phyloP scores from a whole-genome alignment of 768 basidiomycete species.

The Lactarius trivialis region DNA sequence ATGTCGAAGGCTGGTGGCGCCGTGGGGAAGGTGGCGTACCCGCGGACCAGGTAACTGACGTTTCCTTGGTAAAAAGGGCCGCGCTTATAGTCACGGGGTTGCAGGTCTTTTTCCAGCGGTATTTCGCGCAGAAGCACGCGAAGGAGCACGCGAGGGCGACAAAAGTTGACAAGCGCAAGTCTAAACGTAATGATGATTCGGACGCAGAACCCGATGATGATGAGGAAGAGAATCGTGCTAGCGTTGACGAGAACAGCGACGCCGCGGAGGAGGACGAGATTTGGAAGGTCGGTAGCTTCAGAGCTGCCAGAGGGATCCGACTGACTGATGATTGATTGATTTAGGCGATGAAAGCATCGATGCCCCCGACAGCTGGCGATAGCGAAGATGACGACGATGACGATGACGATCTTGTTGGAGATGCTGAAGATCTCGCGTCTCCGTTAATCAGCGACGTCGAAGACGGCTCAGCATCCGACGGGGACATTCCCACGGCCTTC shows the following conservation, averaged over 20 bases:
- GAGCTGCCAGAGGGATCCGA: neutral
- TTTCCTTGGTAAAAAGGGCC: constrained; percentile 7
- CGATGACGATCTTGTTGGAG: constrained; percentile 24
- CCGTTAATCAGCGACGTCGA: constrained; percentile 29
- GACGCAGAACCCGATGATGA: constrained; percentile 33
- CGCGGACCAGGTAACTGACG: constrained; percentile 80
- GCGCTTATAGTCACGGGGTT: neutral
- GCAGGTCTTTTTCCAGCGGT: constrained; percentile 88
- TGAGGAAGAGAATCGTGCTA: constrained; percentile 23
- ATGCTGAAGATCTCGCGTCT: constrained; percentile 20
- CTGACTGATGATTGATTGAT: constrained; percentile 10
- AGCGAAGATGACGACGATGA: constrained; percentile 30
- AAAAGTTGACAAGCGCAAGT: constrained; percentile 43
- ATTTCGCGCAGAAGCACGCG: constrained; percentile 68
- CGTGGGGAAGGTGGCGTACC: constrained; percentile 66
- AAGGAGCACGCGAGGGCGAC: constrained; percentile 43
- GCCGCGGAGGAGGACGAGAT: constrained; percentile 58
- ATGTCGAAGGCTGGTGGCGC: constrained; percentile 70
- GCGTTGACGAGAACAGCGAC: constrained; percentile 42
- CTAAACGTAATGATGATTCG: constrained; percentile 31
- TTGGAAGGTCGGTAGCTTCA: constrained; percentile 65
- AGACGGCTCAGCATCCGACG: constrained; percentile 28
- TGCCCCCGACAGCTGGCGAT: constrained; percentile 59
- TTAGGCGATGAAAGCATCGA: constrained; percentile 85
- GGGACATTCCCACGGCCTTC: constrained; percentile 30